phyloP scores from a whole-genome alignment of 768 basidiomycete species.

The Russula brevipes region DNA sequence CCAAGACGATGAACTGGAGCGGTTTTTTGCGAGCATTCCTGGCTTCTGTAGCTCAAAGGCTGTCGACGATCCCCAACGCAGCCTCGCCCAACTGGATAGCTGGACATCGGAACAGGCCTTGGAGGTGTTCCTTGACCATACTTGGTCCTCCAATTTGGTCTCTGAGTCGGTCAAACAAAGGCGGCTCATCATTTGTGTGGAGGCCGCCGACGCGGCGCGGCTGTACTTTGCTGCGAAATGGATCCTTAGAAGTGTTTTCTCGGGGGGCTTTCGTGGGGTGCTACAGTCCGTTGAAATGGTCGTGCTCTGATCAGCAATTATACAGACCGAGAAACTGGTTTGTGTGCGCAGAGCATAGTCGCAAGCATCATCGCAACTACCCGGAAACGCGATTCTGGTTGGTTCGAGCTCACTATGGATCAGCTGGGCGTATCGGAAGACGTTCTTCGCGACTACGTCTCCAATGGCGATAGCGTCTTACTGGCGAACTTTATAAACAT shows the following conservation, averaged over 20 bases:
- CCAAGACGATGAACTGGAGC: slow-evolving; percentile 1
- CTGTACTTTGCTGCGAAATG: not conserved
- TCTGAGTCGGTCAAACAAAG: not conserved
- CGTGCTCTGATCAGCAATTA: not conserved
- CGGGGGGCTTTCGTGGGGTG: not conserved
- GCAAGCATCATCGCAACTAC: not conserved
- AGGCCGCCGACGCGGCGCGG: not conserved
- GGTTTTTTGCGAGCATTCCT: slow-evolving; percentile 1
- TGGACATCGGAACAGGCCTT: not conserved
- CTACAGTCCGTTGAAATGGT: not conserved
- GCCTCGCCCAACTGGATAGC: too few relatives aligned
- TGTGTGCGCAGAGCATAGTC: not conserved
- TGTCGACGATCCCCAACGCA: not conserved
- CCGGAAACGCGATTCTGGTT: not conserved
- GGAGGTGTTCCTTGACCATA: not conserved
- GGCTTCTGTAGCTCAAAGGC: not conserved
- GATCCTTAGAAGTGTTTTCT: not conserved
- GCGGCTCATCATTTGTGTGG: not conserved
- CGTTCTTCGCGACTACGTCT: not conserved
- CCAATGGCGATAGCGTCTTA: not conserved
- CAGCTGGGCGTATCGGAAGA: not conserved
- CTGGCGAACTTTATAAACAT: not conserved
- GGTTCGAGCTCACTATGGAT: not conserved
- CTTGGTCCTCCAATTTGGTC: not conserved
- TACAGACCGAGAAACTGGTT: not conserved